These are phyloP conservation scores for Cryphonectria nitschkei DNA, from an alignment of 2,329 filamentous ascomycete species.

Conservation along the genomic window DNA sequence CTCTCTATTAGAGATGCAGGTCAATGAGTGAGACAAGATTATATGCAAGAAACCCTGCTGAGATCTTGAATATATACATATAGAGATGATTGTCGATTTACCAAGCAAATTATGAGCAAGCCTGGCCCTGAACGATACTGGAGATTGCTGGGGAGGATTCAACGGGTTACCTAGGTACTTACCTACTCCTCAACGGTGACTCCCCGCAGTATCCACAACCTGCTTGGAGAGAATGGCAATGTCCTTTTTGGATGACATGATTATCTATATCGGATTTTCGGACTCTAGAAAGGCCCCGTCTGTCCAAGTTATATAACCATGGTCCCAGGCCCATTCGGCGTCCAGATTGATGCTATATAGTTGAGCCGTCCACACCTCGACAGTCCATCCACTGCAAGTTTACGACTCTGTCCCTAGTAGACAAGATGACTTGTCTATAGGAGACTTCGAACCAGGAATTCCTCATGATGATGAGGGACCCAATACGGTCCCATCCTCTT, in stretches of 20 bases:
- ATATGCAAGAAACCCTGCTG: too few species aligned
- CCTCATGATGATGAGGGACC: neutral
- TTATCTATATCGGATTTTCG: neutral
- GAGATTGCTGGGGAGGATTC: neutral
- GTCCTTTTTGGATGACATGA: neutral
- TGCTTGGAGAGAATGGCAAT: neutral
- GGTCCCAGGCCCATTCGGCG: neutral
- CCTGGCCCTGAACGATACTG: neutral
- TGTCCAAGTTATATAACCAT: neutral
- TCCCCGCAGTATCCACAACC: neutral
- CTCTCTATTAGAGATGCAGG: too few species aligned
- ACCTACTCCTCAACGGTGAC: neutral
- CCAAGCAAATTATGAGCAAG: neutral
- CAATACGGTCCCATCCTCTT: neutral
- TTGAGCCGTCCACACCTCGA: neutral
- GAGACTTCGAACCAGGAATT: too few species aligned
- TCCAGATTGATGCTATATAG: neutral
- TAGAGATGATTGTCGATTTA: too few species aligned
- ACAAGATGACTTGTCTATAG: too few species aligned
- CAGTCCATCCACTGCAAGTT: neutral
- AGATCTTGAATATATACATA: too few species aligned
- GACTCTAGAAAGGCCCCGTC: slow-evolving; percentile 1
- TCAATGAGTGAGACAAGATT: too few species aligned
- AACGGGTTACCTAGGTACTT: neutral
- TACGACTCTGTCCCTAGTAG: too few species aligned